phyloP scores from a whole-genome alignment of 495 filamentous ascomycete genomes.

The Aspergillus cavernicola region DNA sequence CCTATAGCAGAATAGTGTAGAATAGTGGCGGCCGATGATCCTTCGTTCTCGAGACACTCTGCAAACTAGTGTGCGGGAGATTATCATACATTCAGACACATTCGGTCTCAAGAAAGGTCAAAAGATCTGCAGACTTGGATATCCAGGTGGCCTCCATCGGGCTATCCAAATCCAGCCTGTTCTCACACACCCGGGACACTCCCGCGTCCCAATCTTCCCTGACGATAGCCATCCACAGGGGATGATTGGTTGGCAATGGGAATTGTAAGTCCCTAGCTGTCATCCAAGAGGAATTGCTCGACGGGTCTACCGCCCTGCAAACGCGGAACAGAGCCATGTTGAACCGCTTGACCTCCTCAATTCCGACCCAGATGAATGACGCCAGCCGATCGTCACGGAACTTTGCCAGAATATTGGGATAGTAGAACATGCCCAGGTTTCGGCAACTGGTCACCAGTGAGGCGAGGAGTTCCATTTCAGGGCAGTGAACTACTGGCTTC shows the following conservation, averaged over 20 bases:
- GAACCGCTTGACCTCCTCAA: constrained; percentile 33
- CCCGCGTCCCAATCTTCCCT: constrained; percentile 20
- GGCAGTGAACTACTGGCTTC: constrained; percentile 2
- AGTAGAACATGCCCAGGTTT: constrained; percentile 16
- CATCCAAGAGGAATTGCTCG: not conserved
- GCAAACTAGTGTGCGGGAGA: too few species aligned
- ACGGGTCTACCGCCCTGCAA: constrained; percentile 8
- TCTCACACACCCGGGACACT: not conserved
- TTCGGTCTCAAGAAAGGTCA: not conserved
- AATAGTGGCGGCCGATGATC: too few species aligned
- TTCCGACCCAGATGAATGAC: constrained; percentile 22
- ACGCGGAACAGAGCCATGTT: constrained; percentile 25
- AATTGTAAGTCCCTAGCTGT: constrained; percentile 27
- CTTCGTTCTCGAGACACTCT: too few species aligned
- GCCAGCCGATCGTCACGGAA: not conserved
- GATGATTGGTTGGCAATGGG: constrained; percentile 20
- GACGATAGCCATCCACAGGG: constrained; percentile 21
- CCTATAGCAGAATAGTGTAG: too few species aligned
- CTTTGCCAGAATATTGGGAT: constrained; percentile 21
- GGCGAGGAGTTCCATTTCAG: constrained; percentile 11
- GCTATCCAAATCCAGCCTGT: not conserved
- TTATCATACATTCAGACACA: not conserved
- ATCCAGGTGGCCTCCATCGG: not conserved
- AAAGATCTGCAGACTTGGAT: not conserved
- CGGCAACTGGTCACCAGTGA: constrained; percentile 18